A percentile compares a stretch with the other conserved stretches of the same genome.
phyloP scores from a whole-genome alignment of 805 yeast genomes.

The Isabelozyma rhagii region DNA sequence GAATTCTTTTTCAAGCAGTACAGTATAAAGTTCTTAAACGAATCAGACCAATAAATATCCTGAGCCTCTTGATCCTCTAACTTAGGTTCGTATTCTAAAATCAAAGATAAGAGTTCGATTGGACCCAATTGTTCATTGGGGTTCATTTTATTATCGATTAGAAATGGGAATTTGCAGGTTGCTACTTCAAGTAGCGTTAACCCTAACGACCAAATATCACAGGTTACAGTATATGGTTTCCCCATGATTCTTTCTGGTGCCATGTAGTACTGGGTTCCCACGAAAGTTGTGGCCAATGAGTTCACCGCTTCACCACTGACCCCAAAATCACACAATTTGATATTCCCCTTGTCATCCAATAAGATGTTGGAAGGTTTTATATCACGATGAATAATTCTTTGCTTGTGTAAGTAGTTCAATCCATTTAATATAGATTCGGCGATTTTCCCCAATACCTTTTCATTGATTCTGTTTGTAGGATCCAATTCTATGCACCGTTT shows the following conservation, averaged over 20 bases:
- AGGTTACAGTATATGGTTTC: slow-evolving; percentile 89
- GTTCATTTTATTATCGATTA: slow-evolving; percentile 21
- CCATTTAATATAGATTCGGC: slow-evolving; percentile 86
- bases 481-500: slow-evolving; percentile 62
- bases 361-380: slow-evolving; percentile 94
- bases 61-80: slow-evolving; percentile 73
- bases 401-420: slow-evolving; percentile 80
- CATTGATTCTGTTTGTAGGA: slow-evolving; percentile 82
- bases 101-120: slow-evolving; percentile 78
- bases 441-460: slow-evolving; percentile 85
- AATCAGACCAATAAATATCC: slow-evolving; percentile 75
- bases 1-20: slow-evolving; percentile 81
- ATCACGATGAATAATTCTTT: slow-evolving; percentile 89
- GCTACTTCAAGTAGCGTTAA: slow-evolving; percentile 82
- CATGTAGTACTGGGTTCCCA: slow-evolving; percentile 97
- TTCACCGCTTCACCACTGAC: slow-evolving; percentile 96
- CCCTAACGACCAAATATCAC: slow-evolving; percentile 97
- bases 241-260: slow-evolving; percentile 98
- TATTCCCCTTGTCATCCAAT: slow-evolving; percentile 71
- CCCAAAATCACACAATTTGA: slow-evolving; percentile 95
- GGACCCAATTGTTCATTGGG: slow-evolving; percentile 49
- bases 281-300: slow-evolving; percentile 92
- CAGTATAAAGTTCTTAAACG: slow-evolving; percentile 78
- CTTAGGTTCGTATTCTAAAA: slow-evolving; percentile 78
- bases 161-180: slow-evolving; percentile 82